These are phyloP conservation scores for Avicennia marina DNA, from an alignment of 257 asterid species.

Conservation along the genomic window DNA sequence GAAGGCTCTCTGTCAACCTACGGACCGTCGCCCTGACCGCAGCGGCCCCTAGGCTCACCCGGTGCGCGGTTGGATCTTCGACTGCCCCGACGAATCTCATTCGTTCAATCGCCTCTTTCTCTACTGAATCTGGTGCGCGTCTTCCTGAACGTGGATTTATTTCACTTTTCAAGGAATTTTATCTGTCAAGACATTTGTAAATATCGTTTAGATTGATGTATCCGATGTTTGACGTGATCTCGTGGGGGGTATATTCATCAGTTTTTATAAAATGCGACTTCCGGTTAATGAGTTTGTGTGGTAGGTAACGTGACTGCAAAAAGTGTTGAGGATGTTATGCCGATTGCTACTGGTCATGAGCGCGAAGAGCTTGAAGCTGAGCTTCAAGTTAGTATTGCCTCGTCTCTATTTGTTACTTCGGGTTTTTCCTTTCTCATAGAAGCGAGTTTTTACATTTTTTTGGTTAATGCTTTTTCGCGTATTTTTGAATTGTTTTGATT, in stretches of 20 bases:
- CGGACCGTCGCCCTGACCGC: background rate
- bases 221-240: background rate
- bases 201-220: background rate
- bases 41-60: background rate
- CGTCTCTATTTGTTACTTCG: background rate
- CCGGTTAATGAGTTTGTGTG: background rate
- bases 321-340: background rate
- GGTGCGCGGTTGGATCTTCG: background rate
- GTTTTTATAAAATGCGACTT: too few species aligned
- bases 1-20: background rate
- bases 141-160: background rate
- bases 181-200: background rate
- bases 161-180: too few species aligned
- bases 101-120: background rate
- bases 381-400: constrained; percentile 28
- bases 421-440: background rate
- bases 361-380: background rate
- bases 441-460: constrained; percentile 1
- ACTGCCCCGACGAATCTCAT: background rate
- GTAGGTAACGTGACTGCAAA: background rate
- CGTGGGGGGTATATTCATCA: background rate
- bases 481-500: constrained; percentile 6
- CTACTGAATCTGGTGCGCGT: background rate
- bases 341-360: background rate
- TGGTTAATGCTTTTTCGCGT: background rate